Evolutionary conservation across 208 protist genomes (phyloP).

Genomic region (Vickermania spadyakhi): DNA sequence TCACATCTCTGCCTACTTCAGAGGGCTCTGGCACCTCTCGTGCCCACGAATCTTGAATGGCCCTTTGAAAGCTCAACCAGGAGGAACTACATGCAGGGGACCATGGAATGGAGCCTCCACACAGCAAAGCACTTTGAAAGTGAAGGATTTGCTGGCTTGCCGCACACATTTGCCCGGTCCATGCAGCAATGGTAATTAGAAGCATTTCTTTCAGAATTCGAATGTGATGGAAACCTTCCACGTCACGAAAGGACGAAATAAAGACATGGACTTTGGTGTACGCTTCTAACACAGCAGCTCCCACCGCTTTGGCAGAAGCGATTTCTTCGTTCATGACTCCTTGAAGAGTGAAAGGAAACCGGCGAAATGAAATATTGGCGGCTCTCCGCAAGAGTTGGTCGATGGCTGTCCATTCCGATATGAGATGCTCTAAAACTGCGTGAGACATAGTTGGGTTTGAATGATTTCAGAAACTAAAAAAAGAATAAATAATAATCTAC

Average conservation of each 20-base stretch:
- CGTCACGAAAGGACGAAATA: background rate
- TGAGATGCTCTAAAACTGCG: no score
- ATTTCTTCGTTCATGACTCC: no score
- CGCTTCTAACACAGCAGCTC: background rate
- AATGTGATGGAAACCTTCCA: background rate
- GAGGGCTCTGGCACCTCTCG: background rate
- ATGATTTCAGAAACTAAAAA: no score
- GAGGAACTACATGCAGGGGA: background rate
- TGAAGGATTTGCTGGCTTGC: background rate
- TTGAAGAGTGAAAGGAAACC: no score
- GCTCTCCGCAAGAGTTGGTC: no score
- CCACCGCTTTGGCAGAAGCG: background rate
- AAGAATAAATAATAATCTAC: no score
- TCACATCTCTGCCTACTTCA: no score
- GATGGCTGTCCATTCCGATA: no score
- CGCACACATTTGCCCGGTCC: background rate
- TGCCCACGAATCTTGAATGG: background rate
- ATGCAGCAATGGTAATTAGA: background rate
- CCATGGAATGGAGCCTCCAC: background rate
- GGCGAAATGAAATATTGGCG: no score
- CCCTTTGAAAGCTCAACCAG: background rate
- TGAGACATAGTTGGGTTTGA: no score
- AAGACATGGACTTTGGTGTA: background rate
- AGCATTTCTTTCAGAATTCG: background rate
- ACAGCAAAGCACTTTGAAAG: background rate